Conservation (phyloP, 805 yeast genomes). For the Candida parachauliodes region DNA sequence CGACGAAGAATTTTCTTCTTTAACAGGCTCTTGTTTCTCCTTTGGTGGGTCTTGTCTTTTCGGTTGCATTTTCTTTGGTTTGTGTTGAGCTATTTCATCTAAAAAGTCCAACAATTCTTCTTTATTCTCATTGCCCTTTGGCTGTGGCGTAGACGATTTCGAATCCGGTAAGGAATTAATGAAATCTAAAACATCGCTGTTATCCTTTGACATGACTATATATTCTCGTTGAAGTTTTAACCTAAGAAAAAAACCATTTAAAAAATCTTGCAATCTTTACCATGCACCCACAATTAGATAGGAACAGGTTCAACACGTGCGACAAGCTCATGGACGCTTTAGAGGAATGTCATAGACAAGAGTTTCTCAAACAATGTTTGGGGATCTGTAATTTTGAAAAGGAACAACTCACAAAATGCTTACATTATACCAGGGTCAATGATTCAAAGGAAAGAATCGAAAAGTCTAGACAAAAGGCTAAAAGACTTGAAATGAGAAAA, state of each 20-base stretch:
- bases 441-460: slow-evolving; percentile 55
- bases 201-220: slow-evolving; percentile 9
- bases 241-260: not conserved
- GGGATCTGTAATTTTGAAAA: slow-evolving; percentile 86
- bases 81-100: slow-evolving; percentile 70
- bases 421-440: slow-evolving; percentile 70
- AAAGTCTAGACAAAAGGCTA: slow-evolving; percentile 54
- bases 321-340: slow-evolving; percentile 79
- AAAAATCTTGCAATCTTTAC: not conserved
- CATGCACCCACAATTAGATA: slow-evolving; percentile 47
- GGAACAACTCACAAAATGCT: slow-evolving; percentile 72
- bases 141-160: slow-evolving; percentile 27
- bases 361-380: slow-evolving; percentile 63
- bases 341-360: slow-evolving; percentile 80
- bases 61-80: slow-evolving; percentile 41
- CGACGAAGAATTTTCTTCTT: slow-evolving; percentile 6
- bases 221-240: not conserved
- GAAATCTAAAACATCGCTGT: slow-evolving; percentile 68
- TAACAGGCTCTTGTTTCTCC: slow-evolving; percentile 15
- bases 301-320: slow-evolving; percentile 52
- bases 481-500: slow-evolving; percentile 53
- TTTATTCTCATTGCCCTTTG: slow-evolving; percentile 32
- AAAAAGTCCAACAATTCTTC: slow-evolving; percentile 54
- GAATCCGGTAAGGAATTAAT: slow-evolving; percentile 74
- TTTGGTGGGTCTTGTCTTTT: slow-evolving; percentile 14